Base-by-base conservation (phyloP, 805 yeast genomes). In the Candida railenensis region DNA sequence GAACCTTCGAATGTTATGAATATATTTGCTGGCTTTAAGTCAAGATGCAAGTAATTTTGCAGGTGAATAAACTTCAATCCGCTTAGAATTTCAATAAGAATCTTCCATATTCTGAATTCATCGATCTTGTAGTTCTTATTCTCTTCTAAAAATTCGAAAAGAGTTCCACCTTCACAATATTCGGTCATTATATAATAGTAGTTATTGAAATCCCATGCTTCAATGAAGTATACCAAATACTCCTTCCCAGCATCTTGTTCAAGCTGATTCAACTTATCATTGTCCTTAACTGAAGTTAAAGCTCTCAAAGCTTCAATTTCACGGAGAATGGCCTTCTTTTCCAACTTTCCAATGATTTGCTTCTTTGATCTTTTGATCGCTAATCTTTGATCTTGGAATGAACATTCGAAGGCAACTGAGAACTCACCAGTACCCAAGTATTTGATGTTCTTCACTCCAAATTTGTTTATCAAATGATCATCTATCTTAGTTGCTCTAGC, bases 61-160 rank as follows among this genome's bases (percentile, higher is more conserved):
- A 74, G 77, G 62, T 94, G 99, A 41, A 94, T 83, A 61, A 82
- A 90, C 53, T 81, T 76, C 49, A 94, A 69, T 0, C 97, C 99
- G 57, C 81, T 75, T 37, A 89, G 67, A 15, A 91, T 74, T 62
- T 92, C 99, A 43, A 86, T 84, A 53, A 94, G 72, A 39, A 94
- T 92, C 68, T 94, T 94, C 99, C 99, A 94, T 36, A 92, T 91
- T 55, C 99, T 78, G 86, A 97, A 94, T 63, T 94, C 99, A 61
- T 94, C 99, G 43, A 94, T 74, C 55, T 84, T 83, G 25, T 88
- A 80, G 36, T 83, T 76, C 42, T 85, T 82, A 61, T 83, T 85
- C 53, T 87, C 95, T 28, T 82, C 76, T 44, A 94, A 65, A 58
- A 92, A 94, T 48, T 81, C 80, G 58, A 84, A 94, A 48, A 94